Conservation (phyloP, 2,329 filamentous ascomycete species). For the Endocalyx cinctus region DNA sequence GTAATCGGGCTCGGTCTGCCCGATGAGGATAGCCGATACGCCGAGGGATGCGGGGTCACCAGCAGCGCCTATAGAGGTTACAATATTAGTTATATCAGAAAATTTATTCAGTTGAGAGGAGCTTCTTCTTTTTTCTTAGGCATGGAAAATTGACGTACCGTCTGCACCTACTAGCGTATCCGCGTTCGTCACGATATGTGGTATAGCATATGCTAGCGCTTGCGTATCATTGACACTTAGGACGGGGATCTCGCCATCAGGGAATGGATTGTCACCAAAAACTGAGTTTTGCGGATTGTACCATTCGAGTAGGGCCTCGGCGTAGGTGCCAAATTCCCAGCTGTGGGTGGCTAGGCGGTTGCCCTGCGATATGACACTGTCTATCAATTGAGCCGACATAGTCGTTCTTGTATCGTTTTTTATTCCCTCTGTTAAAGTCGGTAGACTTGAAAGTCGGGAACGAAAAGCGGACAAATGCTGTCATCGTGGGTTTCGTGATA, state of each 20-base stretch:
- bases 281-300: constrained; percentile 18
- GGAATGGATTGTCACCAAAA: constrained; percentile 19
- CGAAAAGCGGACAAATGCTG: too few relatives aligned
- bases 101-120: not conserved
- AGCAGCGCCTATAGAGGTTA: constrained; percentile 25
- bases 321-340: constrained; percentile 22
- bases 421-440: too few relatives aligned
- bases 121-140: too few relatives aligned
- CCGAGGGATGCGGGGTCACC: constrained; percentile 41
- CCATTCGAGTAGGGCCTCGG: constrained; percentile 22
- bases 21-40: constrained; percentile 38
- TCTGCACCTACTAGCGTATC: constrained; percentile 19
- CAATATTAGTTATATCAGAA: too few relatives aligned
- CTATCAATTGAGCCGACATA: too few relatives aligned
- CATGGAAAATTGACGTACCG: too few relatives aligned
- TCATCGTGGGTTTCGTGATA: too few relatives aligned
- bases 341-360: constrained; percentile 19
- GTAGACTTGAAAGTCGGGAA: too few relatives aligned
- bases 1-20: constrained; percentile 28
- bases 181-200: constrained; percentile 17
- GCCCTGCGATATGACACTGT: constrained; percentile 19
- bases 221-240: constrained; percentile 22
- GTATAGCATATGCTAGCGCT: constrained; percentile 18
- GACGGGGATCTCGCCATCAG: constrained; percentile 30
- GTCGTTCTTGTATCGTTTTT: too few relatives aligned